Evolutionary conservation across 208 protist genomes (phyloP), one percentile per base, ranked within the genome.

Genomic region (Trypanosoma melophagium): DNA sequence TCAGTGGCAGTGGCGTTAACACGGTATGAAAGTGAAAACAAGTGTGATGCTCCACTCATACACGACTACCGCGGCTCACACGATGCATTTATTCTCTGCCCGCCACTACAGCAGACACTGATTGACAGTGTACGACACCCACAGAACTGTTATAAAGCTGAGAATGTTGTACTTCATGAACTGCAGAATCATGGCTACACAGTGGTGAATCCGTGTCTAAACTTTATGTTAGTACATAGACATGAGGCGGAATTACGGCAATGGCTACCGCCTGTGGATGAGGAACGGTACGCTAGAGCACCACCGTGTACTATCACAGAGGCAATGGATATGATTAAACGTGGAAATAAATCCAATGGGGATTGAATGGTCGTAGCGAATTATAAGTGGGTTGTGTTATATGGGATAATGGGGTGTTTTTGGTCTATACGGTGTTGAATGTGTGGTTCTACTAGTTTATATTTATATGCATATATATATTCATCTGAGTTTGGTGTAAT

Each of bases 81-180:
- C 57, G 87, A 96, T 60, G 90, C 90, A 21, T 96, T 96, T 68
- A 61, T 94, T 0, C 24, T 96, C 14, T 38, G 54, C 19, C 80
- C 87, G 7, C 87, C 90, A 12, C 19, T 93, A 17, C 73, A 84
- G 21, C 10, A 28, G 13, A 25, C 63, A 3, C 79, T 96, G 28
- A 5, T 96, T 4, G 53, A 49, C 3, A 38, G 52, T 22, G 79
- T 93, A n/a, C 19, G 41, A 0, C 90, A 96, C 62, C 73, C 74
- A 14, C 90, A 96, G 65, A 96, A 96, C 74, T 77, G 76, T 61
- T 96, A 96, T 72, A 83, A 93, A 63, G 81, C 84, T 5, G 90
- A 96, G 76, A 96, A 96, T 72, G 77, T 96, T 40, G 88, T 96
- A 24, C 61, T 96, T 22, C 66, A 94, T 60, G 90, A 91, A 49